Evolutionary conservation across 23 red algal genomes (phyloP).

Genomic region (Gracilaria caudata): DNA sequence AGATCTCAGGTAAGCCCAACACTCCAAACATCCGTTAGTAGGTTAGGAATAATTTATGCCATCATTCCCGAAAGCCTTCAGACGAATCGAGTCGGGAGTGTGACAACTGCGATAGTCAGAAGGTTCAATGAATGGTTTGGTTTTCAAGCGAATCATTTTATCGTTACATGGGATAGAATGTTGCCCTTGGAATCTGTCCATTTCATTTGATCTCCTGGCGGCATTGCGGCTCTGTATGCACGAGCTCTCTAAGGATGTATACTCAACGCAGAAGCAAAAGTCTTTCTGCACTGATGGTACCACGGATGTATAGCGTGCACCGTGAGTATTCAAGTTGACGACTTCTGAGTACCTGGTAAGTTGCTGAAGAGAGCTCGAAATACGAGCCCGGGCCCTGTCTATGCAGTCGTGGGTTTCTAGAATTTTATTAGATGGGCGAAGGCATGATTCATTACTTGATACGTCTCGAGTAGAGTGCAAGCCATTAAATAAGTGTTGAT

Average conservation of each 20-base stretch:
- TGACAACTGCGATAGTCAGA: not conserved
- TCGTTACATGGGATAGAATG: not conserved
- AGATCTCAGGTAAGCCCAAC: not conserved
- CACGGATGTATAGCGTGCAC: conserved; percentile 33
- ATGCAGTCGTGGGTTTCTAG: not conserved
- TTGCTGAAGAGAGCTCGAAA: conserved; percentile 41
- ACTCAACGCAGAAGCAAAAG: conserved; percentile 36
- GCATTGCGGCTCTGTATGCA: too few species aligned
- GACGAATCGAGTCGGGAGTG: not conserved
- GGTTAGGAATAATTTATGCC: not conserved
- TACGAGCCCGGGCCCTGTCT: not conserved
- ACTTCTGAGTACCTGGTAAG: conserved; percentile 38
- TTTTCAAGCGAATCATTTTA: not conserved
- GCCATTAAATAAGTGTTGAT: too few species aligned
- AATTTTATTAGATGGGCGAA: too few species aligned
- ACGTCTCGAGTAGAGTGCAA: too few species aligned
- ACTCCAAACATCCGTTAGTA: not conserved
- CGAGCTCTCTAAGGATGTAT: conserved; percentile 34
- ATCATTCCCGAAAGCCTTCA: not conserved
- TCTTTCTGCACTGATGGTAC: conserved; percentile 22
- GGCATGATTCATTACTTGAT: too few species aligned
- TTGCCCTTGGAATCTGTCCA: not conserved
- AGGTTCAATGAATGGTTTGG: not conserved
- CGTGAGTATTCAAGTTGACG: conserved; percentile 32
- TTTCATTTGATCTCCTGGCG: not conserved